A percentile compares a stretch with the other conserved stretches of the same genome.
phyloP scores from a whole-genome alignment of 2,329 filamentous ascomycete species.

The Juglanconis sp. region DNA sequence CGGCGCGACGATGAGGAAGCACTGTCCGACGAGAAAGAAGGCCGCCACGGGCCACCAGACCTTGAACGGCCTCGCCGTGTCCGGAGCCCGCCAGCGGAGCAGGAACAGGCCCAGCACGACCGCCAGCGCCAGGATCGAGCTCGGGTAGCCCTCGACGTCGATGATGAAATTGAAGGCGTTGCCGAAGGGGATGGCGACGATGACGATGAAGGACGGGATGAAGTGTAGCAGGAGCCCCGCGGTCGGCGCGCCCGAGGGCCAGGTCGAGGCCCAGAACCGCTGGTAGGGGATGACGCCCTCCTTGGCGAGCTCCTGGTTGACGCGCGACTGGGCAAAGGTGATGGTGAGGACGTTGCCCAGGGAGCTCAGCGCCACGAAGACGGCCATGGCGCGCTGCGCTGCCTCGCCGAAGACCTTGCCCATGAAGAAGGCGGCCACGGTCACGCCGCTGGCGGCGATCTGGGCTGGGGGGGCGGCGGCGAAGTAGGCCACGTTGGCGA shows the following conservation, averaged over 20 bases:
- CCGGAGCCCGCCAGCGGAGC: slow-evolving; percentile 57
- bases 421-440: slow-evolving; percentile 68
- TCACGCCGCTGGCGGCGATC: slow-evolving; percentile 62
- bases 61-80: slow-evolving; percentile 61
- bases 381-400: slow-evolving; percentile 9
- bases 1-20: slow-evolving; percentile 56
- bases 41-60: slow-evolving; percentile 61
- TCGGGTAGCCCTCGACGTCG: slow-evolving; percentile 68
- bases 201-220: slow-evolving; percentile 65
- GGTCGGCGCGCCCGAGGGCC: slow-evolving; percentile 64
- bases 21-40: slow-evolving; percentile 50
- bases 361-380: slow-evolving; percentile 60
- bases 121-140: slow-evolving; percentile 57
- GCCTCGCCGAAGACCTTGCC: slow-evolving; percentile 60
- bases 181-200: slow-evolving; percentile 59
- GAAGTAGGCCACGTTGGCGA: slow-evolving; percentile 62
- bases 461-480: slow-evolving; percentile 65
- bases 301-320: slow-evolving; percentile 10
- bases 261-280: slow-evolving; percentile 57
- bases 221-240: slow-evolving; percentile 68
- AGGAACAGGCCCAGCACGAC: slow-evolving; percentile 57
- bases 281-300: slow-evolving; percentile 29
- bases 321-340: slow-evolving; percentile 61
- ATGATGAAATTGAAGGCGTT: slow-evolving; percentile 72
- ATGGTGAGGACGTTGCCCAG: slow-evolving; percentile 72